Evolutionary conservation across 495 filamentous ascomycete genomes (phyloP), one percentile per base, ranked within the genome.

Genomic region (Podospora pseudopauciseta): DNA sequence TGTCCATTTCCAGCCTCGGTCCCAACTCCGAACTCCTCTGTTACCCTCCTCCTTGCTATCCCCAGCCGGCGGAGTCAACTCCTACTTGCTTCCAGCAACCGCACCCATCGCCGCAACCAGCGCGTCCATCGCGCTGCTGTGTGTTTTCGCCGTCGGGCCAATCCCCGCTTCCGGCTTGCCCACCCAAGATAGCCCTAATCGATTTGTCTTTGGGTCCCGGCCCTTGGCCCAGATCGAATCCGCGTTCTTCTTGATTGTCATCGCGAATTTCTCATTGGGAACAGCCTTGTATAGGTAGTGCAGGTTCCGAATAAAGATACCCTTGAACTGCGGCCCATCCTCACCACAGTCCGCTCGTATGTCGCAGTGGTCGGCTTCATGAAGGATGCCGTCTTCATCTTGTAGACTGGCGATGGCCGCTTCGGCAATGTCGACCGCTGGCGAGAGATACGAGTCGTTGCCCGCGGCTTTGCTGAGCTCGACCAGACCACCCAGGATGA

Each of bases 291-390:
- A 82, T 67, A 94, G 73, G 34, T 83, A 80, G 28, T 80, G 77
- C 57, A 93, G 78, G 71, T 92, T 92, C 6, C 91, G 85, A 71
- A 92, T 86, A 73, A 93, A 92, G 20, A 91, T 84, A 34, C 91
- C 91, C 78, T 93, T 94, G 85, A 94, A 94, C 76, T 92, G 89
- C 11, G 81, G 78, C 1, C 83, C 88, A 68, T 91, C 85, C 13
- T 71, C 80, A 32, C 86, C 88, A 58, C 88, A 90, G 67, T 84
- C 74, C 0, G 87, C 88, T 32, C 30, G 4, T 3, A 32, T 6
- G 72, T 92, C 90, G 70, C 88, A 90, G 55, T 63, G 30, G 15
- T 76, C 68, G 27, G 72, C 74, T 57, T 93, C 91, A 69, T 83
- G 86, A n/a, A 90, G 78, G 54, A 94, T 82, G 44, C 89, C 88